phyloP scores from a whole-genome alignment of 2,329 filamentous ascomycete species.

The Aspergillus carbonarius region DNA sequence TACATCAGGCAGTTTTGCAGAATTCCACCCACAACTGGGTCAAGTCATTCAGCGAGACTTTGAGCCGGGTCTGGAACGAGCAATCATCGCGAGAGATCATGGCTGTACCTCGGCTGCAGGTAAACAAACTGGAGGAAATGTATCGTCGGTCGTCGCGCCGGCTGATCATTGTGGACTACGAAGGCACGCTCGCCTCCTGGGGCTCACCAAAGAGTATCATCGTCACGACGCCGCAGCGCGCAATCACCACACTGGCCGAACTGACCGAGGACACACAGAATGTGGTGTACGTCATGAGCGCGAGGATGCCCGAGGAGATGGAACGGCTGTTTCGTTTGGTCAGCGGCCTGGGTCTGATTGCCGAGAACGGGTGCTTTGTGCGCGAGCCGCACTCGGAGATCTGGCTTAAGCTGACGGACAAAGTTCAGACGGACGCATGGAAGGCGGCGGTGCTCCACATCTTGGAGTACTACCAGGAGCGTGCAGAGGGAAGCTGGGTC shows the following conservation, averaged over 20 bases:
- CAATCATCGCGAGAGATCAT: conserved; percentile 82
- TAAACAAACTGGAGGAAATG: conserved; percentile 61
- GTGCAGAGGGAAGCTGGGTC: conserved; percentile 81
- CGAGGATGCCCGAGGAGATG: conserved; percentile 80
- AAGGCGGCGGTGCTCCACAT: conserved; percentile 80
- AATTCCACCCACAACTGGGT: conserved; percentile 89
- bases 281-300: conserved; percentile 90
- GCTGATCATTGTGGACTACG: conserved; percentile 89
- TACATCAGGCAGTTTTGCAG: conserved; percentile 71
- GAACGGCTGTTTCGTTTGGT: conserved; percentile 82
- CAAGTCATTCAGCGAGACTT: conserved; percentile 66
- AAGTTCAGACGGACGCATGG: conserved; percentile 70
- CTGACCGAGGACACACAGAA: conserved; percentile 77
- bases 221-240: conserved; percentile 79
- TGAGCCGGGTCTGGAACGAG: conserved; percentile 76
- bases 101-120: conserved; percentile 79
- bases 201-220: conserved; percentile 82
- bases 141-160: conserved; percentile 68
- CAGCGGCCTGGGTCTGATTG: conserved; percentile 81
- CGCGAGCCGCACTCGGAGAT: conserved; percentile 65
- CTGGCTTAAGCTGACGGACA: conserved; percentile 78
- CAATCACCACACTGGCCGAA: conserved; percentile 78
- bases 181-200: conserved; percentile 87
- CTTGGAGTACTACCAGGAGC: conserved; percentile 84
- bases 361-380: conserved; percentile 91